Base-by-base conservation (phyloP, 2,329 filamentous ascomycete species). In the Beauveria medogensis region DNA sequence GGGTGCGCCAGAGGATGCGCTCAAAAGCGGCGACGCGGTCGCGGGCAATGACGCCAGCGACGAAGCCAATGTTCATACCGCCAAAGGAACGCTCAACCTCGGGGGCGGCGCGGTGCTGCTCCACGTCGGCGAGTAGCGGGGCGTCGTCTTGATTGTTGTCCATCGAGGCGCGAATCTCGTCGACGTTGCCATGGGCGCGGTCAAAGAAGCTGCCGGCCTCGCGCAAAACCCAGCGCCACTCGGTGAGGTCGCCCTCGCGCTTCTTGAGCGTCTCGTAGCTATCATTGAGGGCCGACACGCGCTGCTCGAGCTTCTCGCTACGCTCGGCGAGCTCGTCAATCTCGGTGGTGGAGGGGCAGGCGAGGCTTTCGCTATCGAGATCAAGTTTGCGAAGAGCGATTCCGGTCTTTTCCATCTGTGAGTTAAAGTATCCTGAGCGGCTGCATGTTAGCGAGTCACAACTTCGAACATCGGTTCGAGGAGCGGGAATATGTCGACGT, bases 251-350 rank as follows among this genome's bases (percentile, higher is more conserved):
- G 63, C 96, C 91, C 79, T 97, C 94, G 62, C 93, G 87, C 80
- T 94, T 97, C 84, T 97, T 97, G 74, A 99, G 78, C 18, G 92
- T 97, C 79, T 99, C 94, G 76, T 99, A 97, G 79, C 92, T 97
- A 72, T 97, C 94, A 73, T 97, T 97, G 64, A 99, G 79, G 67
- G 92, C 93, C 62, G 86, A 88, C 66, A 99, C 86, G 64, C 94
- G 86, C 78, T 95, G 90, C 77, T 99, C 94, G 61, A 99, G 82
- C 75, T 87, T 89, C 77, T 97, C 91, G 73, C 91, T 91, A 69
- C 93, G 90, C 73, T 97, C 93, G 62, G 91, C 85, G 64, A 99
- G 85, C 74, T 97, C 92, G 71, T 99, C 94, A 65, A 99, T 99
- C 76, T 99, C 94, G 65, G 91, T 89, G 47, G 93, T 93, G 54